These are phyloP conservation scores for Arachnopeziza araneosa DNA, from an alignment of 2,329 filamentous ascomycete genomes.

Conservation along the genomic window DNA sequence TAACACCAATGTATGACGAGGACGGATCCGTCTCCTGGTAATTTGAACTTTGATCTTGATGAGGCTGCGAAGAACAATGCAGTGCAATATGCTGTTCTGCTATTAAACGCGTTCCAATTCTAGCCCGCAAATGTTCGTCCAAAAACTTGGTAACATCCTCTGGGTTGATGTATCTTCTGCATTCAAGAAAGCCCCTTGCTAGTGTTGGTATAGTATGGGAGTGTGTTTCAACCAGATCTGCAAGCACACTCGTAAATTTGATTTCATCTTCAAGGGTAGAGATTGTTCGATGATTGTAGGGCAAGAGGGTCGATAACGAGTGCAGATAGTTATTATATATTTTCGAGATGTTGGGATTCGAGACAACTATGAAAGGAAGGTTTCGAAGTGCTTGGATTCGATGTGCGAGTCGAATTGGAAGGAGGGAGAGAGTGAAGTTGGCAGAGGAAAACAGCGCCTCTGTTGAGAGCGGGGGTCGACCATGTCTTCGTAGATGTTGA, in stretches of 20 bases:
- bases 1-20: slow-evolving; percentile 82
- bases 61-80: slow-evolving; percentile 69
- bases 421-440: slow-evolving; percentile 89
- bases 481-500: too few species aligned
- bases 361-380: slow-evolving; percentile 94
- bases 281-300: slow-evolving; percentile 58
- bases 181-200: slow-evolving; percentile 89
- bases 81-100: slow-evolving; percentile 96
- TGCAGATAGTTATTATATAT: slow-evolving; percentile 97
- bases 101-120: slow-evolving; percentile 89
- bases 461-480: slow-evolving; percentile 77
- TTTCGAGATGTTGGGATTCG: slow-evolving; percentile 89
- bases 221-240: slow-evolving; percentile 92
- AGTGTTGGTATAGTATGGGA: slow-evolving; percentile 90
- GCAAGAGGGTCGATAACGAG: slow-evolving; percentile 82
- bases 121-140: slow-evolving; percentile 86
- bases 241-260: slow-evolving; percentile 84
- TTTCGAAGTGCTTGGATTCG: slow-evolving; percentile 91
- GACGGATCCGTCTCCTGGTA: slow-evolving; percentile 44
- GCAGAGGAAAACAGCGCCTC: slow-evolving; percentile 80
- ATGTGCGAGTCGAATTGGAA: slow-evolving; percentile 87
- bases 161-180: slow-evolving; percentile 79
- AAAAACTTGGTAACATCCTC: slow-evolving; percentile 84
- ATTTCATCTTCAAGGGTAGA: slow-evolving; percentile 80
- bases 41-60: slow-evolving; percentile 51